A percentile compares a stretch with the other conserved stretches of the same genome.
phyloP scores from a whole-genome alignment of 768 basidiomycete genomes.

The Lactarius indigo region DNA sequence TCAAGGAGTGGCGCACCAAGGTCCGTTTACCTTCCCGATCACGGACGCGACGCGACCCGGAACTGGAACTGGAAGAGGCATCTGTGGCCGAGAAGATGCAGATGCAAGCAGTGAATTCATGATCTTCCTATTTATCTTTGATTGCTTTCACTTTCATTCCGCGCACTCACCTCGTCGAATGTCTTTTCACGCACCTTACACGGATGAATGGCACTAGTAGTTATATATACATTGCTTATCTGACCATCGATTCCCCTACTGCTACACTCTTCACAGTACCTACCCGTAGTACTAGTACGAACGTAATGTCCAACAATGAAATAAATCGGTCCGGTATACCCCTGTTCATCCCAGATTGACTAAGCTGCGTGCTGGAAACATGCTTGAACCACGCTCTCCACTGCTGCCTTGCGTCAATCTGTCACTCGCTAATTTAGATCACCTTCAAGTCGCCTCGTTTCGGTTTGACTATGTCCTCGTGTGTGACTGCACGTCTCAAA shows the following conservation, averaged over 20 bases:
- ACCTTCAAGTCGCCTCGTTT: constrained; percentile 8
- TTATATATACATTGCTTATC: constrained; percentile 23
- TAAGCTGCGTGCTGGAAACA: constrained; percentile 14
- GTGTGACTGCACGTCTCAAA: constrained; percentile 7
- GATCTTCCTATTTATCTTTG: constrained; percentile 17
- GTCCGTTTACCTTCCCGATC: constrained; percentile 54
- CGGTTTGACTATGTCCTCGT: constrained; percentile 16
- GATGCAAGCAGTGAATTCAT: constrained; percentile 9
- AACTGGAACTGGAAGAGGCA: constrained; percentile 18
- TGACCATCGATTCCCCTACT: constrained; percentile 22
- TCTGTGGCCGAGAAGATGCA: constrained; percentile 14
- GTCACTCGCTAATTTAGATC: constrained; percentile 3
- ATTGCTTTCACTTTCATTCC: constrained; percentile 15
- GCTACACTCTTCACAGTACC: constrained; percentile 14
- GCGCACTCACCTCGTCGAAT: constrained; percentile 14
- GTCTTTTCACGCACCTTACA: constrained; percentile 11
- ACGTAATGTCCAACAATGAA: neutral
- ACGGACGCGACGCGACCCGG: constrained; percentile 34
- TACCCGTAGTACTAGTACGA: constrained; percentile 1
- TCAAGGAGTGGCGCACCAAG: constrained; percentile 64
- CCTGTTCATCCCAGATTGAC: constrained; percentile 11
- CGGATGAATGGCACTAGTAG: constrained; percentile 18
- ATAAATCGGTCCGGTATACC: constrained; percentile 5
- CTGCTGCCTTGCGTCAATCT: neutral
- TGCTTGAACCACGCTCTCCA: constrained; percentile 14